Percentiles rank a stretch among this genome's conserved stretches.
These are phyloP conservation scores for Microthlaspi erraticum DNA, from an alignment of 345 rosid genomes.

Conservation along the genomic window DNA sequence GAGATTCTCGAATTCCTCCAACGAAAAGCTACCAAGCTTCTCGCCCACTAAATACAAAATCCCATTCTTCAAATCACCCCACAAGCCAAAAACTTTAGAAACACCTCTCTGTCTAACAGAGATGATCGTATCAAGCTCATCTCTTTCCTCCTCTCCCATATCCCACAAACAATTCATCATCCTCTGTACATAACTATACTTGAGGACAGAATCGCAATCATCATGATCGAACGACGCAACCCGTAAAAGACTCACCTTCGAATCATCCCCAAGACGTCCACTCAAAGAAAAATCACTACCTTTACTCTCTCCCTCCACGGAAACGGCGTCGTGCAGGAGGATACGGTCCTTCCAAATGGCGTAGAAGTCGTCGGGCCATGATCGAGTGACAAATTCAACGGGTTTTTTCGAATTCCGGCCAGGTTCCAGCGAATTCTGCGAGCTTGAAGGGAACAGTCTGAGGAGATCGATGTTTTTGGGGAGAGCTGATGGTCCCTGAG, in stretches of 20 bases:
- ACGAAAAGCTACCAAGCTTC: slow-evolving; percentile 43
- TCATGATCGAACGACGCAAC: slow-evolving; percentile 48
- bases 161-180: slow-evolving; percentile 61
- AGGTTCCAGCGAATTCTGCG: slow-evolving; percentile 29
- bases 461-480: slow-evolving; percentile 91
- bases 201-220: slow-evolving; percentile 51
- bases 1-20: slow-evolving; percentile 39
- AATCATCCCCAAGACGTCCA: slow-evolving; percentile 36
- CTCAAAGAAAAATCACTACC: slow-evolving; percentile 17
- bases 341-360: slow-evolving; percentile 66
- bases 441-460: slow-evolving; percentile 48
- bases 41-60: slow-evolving; percentile 66
- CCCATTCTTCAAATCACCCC: slow-evolving; percentile 69
- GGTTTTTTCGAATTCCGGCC: not conserved
- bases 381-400: slow-evolving; percentile 52
- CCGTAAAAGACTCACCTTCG: slow-evolving; percentile 56
- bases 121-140: slow-evolving; percentile 55
- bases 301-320: slow-evolving; percentile 33
- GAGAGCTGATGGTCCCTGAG: slow-evolving; percentile 72
- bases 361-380: slow-evolving; percentile 75
- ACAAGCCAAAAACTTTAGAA: slow-evolving; percentile 68
- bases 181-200: slow-evolving; percentile 54
- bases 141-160: slow-evolving; percentile 53
- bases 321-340: slow-evolving; percentile 53
- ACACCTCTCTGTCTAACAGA: slow-evolving; percentile 44